phyloP scores from a whole-genome alignment of 768 basidiomycete genomes.

The Saitozyma sp. region DNA sequence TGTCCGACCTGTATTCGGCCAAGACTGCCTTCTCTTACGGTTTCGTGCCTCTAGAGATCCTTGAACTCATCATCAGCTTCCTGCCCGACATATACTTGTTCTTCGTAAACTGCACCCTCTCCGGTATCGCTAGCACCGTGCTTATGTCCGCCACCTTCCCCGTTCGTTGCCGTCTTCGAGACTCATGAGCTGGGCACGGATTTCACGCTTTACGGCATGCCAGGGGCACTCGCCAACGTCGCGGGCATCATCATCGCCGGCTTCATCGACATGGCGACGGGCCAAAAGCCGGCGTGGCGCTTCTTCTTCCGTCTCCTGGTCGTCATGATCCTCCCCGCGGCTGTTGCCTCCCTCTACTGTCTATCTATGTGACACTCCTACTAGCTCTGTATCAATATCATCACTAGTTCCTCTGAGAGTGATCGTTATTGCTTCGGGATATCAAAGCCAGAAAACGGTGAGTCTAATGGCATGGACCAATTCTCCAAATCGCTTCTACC shows the following conservation, averaged over 20 bases:
- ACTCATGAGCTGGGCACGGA: conserved; percentile 24
- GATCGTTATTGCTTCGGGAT: no score
- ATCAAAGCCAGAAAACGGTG: no score
- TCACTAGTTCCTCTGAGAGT: no score
- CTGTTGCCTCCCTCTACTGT: conserved; percentile 15
- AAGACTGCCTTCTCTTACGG: conserved; percentile 30
- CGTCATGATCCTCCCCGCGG: conserved; percentile 15
- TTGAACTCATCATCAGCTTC: conserved; percentile 30
- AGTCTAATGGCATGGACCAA: no score
- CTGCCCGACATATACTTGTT: conserved; percentile 28
- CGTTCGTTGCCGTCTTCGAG: conserved; percentile 29
- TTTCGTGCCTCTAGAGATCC: conserved; percentile 27
- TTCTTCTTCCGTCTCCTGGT: conserved; percentile 41
- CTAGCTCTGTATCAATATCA: no score
- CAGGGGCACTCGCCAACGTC: conserved; percentile 24
- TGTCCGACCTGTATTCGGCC: conserved; percentile 32
- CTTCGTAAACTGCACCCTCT: conserved; percentile 34
- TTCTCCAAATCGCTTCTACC: no score
- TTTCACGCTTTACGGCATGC: conserved; percentile 28
- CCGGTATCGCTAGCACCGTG: conserved; percentile 27
- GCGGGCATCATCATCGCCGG: conserved; percentile 32
- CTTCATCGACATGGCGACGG: conserved; percentile 20
- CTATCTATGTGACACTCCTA: no score
- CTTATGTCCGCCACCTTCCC: conserved; percentile 26
- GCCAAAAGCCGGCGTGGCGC: conserved; percentile 31